Base-by-base conservation (phyloP, 495 filamentous ascomycete species). In the Rhypophila decipiens region DNA sequence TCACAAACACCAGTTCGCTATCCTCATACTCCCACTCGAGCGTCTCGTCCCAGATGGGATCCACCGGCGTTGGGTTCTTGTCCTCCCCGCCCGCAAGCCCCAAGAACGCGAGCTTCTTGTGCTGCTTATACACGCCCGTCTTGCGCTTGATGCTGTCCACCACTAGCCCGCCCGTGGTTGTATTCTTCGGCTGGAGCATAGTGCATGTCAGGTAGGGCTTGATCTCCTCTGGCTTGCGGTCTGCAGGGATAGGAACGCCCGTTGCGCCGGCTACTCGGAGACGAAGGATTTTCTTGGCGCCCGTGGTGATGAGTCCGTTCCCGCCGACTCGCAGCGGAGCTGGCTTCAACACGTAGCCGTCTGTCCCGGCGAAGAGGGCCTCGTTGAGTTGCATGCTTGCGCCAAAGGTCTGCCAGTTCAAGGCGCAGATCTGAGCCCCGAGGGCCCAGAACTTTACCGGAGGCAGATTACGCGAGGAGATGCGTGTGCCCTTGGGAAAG, bases 361-460 rank as follows among this genome's bases (percentile, higher is more conserved):
- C 68, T 1, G 73, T 71, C 4, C 72, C 73, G 24, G 63, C 67
- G 44, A 80, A 79, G 5, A 80, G 57, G 0, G 77, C 77, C 45
- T 78, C 75, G 48, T 80, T 79, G 41, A 80, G 58, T 57, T 78
- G 75, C 66, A 74, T 71, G 44, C 66, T 62, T 1, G 65, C 68
- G 21, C 70, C 73, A 36, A 76, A 80, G 0, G 72, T 76, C 52
- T 79, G 76, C 76, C 76, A 80, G 53, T 79, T 79, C 44, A 79
- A 63, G 10, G 77, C 77, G 53, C 68, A 72, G 21, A 80, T 73
- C 55, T 80, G 77, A 0, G 73, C 73, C 3, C 75, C 76, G 19
- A 78, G 21, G 0, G 61, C 73, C 76, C 76, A 80, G 55, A 74
- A 78, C 4, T 65, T 64, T 0, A 72, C 57, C 0, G 71, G 76